phyloP scores from a whole-genome alignment of 2,329 filamentous ascomycete species.

The Phoma herbarum region DNA sequence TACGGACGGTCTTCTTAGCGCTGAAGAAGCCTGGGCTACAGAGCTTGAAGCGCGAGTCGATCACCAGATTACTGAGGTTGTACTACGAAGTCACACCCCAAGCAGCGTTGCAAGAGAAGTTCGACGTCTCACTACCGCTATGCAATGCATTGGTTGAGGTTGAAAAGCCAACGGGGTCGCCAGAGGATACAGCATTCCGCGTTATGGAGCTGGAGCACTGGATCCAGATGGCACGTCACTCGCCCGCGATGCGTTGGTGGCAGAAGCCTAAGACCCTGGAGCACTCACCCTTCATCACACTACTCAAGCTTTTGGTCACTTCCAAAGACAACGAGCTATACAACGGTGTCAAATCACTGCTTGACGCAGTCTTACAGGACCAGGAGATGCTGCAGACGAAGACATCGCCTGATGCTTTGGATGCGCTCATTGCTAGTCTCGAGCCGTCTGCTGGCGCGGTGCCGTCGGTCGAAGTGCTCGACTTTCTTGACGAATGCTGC shows the following conservation, averaged over 20 bases:
- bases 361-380: conserved; percentile 70
- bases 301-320: conserved; percentile 68
- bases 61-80: conserved; percentile 79
- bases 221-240: conserved; percentile 80
- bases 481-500: conserved; percentile 84
- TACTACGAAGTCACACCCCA: conserved; percentile 87
- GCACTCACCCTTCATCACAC: conserved; percentile 75
- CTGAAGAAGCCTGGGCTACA: conserved; percentile 77
- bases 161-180: conserved; percentile 52
- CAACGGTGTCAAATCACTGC: conserved; percentile 62
- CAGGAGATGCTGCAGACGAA: conserved; percentile 69
- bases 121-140: conserved; percentile 84
- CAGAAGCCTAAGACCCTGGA: conserved; percentile 71
- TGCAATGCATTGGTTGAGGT: conserved; percentile 72
- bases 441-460: conserved; percentile 51
- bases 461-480: conserved; percentile 60
- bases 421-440: conserved; percentile 59
- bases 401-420: conserved; percentile 51
- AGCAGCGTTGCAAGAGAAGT: conserved; percentile 80
- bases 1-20: conserved; percentile 79
- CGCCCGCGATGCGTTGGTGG: conserved; percentile 91
- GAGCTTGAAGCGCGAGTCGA: conserved; percentile 77
- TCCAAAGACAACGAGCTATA: conserved; percentile 60
- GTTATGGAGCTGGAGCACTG: conserved; percentile 82
- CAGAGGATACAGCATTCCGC: conserved; percentile 64